Evolutionary conservation across 148 eudicot species (phyloP), one percentile per base, ranked within the genome.

Genomic region (Beta vulgaris): DNA sequence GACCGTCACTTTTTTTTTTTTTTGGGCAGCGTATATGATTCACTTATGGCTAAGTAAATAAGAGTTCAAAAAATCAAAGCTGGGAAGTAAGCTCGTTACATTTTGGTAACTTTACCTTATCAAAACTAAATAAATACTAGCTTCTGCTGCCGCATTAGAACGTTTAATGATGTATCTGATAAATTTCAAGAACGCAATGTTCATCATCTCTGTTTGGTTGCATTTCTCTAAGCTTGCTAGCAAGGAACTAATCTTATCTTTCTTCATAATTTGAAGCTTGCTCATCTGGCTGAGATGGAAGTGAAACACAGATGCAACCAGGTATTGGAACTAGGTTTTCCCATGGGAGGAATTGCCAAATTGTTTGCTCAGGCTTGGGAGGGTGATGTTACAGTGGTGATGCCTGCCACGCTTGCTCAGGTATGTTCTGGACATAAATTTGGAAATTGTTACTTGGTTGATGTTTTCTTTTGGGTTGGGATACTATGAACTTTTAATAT

Each of bases 301-400:
- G 99, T 95, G 73, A 95, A 95, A 78, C 96, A 95, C 84, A 79
- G 96, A 82, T 95, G 94, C 86, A 85, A 87, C 85, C 97, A 95
- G 82, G 74, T 92, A 77, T 80, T 95, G 87, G 99, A 91, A 75
- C 94, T 95, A 46, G 99, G 99, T 62, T 92, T 92, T 75, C 97
- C 99, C 9, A 72, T 92, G 46, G 92, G 97, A 23, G 99, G 97
- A 68, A 53, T 92, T 18, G 90, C 97, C 54, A 90, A 88, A 84
- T 86, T 95, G 40, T 95, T 95, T 85, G 97, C 99, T 83, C 99
- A 95, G 76, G 99, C 93, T 57, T 95, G 99, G 99, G 99, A 95
- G 77, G 99, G 99, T 44, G 97, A 95, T 83, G 97, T 95, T 46
- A 95, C 99, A 39, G 88, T 95, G 40, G 99, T 95, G 44, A 92